phyloP scores from a whole-genome alignment of 495 filamentous ascomycete genomes.

The Thermothielavioides terrestris region DNA sequence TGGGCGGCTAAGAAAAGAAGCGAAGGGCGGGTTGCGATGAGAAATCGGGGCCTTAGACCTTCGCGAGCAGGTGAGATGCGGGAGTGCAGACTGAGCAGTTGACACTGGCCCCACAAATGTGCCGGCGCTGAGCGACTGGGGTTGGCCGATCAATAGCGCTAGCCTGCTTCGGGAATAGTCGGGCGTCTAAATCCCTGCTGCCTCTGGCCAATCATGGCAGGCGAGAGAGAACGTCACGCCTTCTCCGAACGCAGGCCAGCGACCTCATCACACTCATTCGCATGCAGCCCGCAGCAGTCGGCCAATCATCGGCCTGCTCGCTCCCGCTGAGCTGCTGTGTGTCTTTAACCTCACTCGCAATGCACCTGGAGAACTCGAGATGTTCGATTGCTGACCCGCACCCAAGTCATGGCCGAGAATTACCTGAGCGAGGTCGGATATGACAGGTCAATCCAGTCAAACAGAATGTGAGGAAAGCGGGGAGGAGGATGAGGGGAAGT shows the following conservation, averaged over 20 bases:
- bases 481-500: no score
- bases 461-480: no score
- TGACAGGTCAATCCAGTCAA: background rate
- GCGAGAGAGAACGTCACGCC: slow-evolving; percentile 12
- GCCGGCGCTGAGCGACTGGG: no score
- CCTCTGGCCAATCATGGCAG: slow-evolving; percentile 28
- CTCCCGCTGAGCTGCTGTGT: slow-evolving; percentile 1
- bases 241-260: slow-evolving; percentile 8
- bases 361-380: background rate
- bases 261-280: slow-evolving; percentile 19
- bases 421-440: background rate
- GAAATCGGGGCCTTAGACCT: no score
- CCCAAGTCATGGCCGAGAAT: background rate
- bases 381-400: background rate
- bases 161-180: slow-evolving; percentile 16
- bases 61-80: no score
- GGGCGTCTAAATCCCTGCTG: slow-evolving; percentile 38
- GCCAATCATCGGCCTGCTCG: slow-evolving; percentile 15
- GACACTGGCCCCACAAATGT: background rate
- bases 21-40: background rate
- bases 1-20: slow-evolving; percentile 38
- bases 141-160: slow-evolving; percentile 21
- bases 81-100: background rate
- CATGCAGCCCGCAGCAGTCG: slow-evolving; percentile 5
- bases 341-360: background rate